Base-by-base conservation (phyloP, 495 filamentous ascomycete genomes). In the Neurospora sp. region DNA sequence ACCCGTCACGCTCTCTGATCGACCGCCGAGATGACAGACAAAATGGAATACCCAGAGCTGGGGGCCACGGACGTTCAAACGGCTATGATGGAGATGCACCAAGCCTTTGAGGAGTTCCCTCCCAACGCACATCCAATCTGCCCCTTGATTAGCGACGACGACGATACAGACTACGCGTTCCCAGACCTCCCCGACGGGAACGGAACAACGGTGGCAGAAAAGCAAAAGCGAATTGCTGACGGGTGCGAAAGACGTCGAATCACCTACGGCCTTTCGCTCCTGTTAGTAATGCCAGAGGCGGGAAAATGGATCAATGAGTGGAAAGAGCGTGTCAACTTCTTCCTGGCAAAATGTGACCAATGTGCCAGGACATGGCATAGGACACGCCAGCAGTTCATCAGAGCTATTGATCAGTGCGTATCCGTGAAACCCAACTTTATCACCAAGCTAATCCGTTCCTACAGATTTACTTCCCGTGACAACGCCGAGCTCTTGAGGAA, bases 341-440 rank as follows among this genome's bases (percentile, higher is more conserved):
- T 79, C 69, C 83, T 98, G 44, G 87, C 82, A 38, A 87, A 82
- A 42, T 98, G 94, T 81, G 91, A 96, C 75, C 83, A 88, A 48
- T 98, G 94, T 79, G 90, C 94, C 72, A 88, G 88, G 44, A 88
- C 89, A 48, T 98, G 94, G 82, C 93, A 98, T 81, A 90, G 88
- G 68, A 87, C 87, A 27, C 76, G 79, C 20, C 59, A 72, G 1
- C 70, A 69, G 4, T 81, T 79, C 61, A 38, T 80, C 39, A 73
- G 74, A 31, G 70, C 69, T 12, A 22, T 90, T 91, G 77, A 85
- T 86, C 72, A 85, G 83, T 61, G 53, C 53, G 53, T 61, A 61
- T 31, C 11, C 22, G 53, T 16, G 6, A 61, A 16, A 14, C 2
- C 22, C 22, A 31, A 31, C 53, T 61, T 61, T 16, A 8, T 61